Base-by-base conservation (phyloP, 106 monocot genomes). In the Dendrobium catenatum region DNA sequence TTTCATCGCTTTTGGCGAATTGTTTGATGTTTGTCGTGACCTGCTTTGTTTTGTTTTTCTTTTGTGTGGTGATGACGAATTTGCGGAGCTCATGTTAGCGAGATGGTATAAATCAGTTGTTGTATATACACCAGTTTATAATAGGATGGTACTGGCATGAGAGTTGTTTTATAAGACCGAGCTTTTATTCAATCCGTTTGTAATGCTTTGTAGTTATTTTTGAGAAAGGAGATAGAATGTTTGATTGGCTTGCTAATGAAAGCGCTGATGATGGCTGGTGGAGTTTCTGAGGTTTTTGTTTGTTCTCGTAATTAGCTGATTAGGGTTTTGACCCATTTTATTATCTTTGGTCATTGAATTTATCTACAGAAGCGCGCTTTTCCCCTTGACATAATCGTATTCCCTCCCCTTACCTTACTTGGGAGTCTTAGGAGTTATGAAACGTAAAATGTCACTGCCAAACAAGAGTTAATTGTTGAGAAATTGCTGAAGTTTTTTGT, bases 131-230 rank as follows among this genome's bases (percentile, higher is more conserved):
- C 7, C 64, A 51, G 15, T 10, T 51, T 66, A n/a, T 61, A 22
- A 22, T 61, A 70, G 72, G 40, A 40, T 72, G 40, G 33, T 16
- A 72, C 9, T 72, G 37, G 11, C 72, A 33, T 72, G 1, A 24
- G 31, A 33, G 31, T 27, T 31, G 33, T 70, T 13, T 13, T 51
- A 51, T 70, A 15, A 24, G 70, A 31, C 61, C 4, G 61, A 22
- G n/a, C 61, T 61, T 61, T 61, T 22, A 22, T 61, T n/a, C 61
- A 22, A 61, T 61, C 61, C 19, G n/a, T 68, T 68, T 68, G 68
- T 68, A 29, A 68, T 70, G 26, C 24, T 7, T 68, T 31, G 26
- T 33, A 68, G 29, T 68, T 68, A 11, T 11, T 68, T 68, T 68
- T 68, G 27, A 58, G 24, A 29, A 22, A 68, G 68, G 2, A 11